A percentile compares a stretch with the other conserved stretches of the same genome.
Conservation (phyloP, 2,329 filamentous ascomycete species). For the Talaromyces rugulosus region DNA sequence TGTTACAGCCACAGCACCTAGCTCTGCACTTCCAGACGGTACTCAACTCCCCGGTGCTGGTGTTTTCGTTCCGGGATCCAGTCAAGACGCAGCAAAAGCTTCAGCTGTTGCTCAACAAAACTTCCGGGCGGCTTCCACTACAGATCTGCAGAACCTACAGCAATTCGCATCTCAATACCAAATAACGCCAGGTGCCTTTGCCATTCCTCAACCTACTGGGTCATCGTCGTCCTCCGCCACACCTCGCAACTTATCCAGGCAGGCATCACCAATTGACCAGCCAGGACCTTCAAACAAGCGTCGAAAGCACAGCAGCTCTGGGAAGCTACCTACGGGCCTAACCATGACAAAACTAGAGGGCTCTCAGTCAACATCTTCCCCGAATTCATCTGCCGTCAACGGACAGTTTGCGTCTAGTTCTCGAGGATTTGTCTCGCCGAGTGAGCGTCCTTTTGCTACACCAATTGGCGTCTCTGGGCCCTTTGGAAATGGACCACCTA, state of each 20-base stretch:
- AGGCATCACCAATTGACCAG: slow-evolving; percentile 65
- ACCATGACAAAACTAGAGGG: slow-evolving; percentile 80
- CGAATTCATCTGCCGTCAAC: slow-evolving; percentile 36
- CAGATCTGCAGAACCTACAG: slow-evolving; percentile 59
- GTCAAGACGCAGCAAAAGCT: slow-evolving; percentile 26
- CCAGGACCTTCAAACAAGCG: slow-evolving; percentile 70
- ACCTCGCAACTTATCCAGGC: slow-evolving; percentile 64
- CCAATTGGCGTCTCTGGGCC: slow-evolving; percentile 39
- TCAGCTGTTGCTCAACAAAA: slow-evolving; percentile 33
- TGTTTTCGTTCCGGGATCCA: slow-evolving; percentile 37
- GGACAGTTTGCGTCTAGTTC: slow-evolving; percentile 37
- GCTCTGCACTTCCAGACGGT: slow-evolving; percentile 32
- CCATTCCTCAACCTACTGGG: slow-evolving; percentile 34
- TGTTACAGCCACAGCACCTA: slow-evolving; percentile 28
- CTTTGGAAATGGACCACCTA: slow-evolving; percentile 60
- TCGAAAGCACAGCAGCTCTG: slow-evolving; percentile 68
- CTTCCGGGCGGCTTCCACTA: slow-evolving; percentile 57
- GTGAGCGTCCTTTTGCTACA: slow-evolving; percentile 46
- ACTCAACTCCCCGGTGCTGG: slow-evolving; percentile 40
- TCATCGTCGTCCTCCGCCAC: slow-evolving; percentile 47
- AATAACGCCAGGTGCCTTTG: slow-evolving; percentile 35
- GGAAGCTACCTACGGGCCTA: slow-evolving; percentile 67
- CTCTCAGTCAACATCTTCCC: slow-evolving; percentile 31
- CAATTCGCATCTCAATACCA: slow-evolving; percentile 44
- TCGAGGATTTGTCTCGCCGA: slow-evolving; percentile 31